phyloP scores from a whole-genome alignment of 148 eudicot genomes.

The Spergularia bocconei region DNA sequence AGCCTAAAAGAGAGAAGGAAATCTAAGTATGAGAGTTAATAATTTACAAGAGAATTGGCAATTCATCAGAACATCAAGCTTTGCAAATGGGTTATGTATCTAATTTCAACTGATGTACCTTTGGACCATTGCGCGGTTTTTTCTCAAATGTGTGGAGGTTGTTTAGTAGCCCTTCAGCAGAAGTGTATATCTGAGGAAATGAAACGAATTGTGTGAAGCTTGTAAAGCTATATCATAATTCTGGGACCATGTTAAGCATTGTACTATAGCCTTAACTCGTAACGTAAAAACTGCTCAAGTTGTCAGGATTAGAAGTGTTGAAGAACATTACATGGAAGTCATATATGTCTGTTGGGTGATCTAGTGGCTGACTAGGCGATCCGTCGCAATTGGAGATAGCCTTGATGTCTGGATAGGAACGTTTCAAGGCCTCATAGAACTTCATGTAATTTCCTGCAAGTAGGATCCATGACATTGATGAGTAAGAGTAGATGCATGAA shows the following conservation, averaged over 20 bases:
- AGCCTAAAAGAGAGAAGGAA: slow-evolving; percentile 1
- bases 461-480: background rate
- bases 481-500: background rate
- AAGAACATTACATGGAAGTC: slow-evolving; percentile 56
- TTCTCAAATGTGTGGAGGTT: slow-evolving; percentile 46
- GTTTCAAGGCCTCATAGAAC: slow-evolving; percentile 54
- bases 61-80: too few species aligned
- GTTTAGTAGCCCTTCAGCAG: slow-evolving; percentile 39
- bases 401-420: slow-evolving; percentile 62
- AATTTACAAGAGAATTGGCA: too few species aligned
- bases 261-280: too few species aligned
- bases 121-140: slow-evolving; percentile 54
- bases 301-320: background rate
- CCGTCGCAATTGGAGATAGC: slow-evolving; percentile 67
- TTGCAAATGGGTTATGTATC: background rate
- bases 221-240: too few species aligned
- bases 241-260: too few species aligned
- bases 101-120: slow-evolving; percentile 31
- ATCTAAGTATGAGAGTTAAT: too few species aligned
- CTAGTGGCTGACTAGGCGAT: slow-evolving; percentile 35
- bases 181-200: slow-evolving; percentile 40
- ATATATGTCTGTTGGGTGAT: slow-evolving; percentile 68
- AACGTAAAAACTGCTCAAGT: too few species aligned
- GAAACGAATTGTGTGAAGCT: too few species aligned
- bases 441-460: slow-evolving; percentile 57